A percentile compares a stretch with the other conserved stretches of the same genome.
Evolutionary conservation across 164 flowering plant species (phyloP).

Genomic region (Protea cynaroides): DNA sequence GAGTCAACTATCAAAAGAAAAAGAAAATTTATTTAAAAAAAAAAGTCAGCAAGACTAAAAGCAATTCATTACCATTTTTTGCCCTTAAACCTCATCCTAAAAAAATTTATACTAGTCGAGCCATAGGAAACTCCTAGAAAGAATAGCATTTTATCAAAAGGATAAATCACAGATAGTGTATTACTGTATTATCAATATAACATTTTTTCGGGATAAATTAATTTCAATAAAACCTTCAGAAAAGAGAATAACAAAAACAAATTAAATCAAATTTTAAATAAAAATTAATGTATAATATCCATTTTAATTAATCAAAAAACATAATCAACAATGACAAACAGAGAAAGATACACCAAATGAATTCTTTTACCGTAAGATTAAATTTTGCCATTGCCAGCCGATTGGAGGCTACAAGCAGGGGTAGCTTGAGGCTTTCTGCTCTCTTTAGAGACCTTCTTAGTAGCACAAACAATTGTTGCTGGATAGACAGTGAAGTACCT

Average conservation of each 20-base stretch:
- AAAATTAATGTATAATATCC: neutral
- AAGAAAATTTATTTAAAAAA: too few species aligned
- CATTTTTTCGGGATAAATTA: too few species aligned
- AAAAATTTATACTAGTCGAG: too few species aligned
- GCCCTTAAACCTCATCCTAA: too few species aligned
- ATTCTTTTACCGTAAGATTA: slow-evolving; percentile 48
- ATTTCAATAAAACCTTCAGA: neutral
- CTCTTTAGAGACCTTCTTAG: slow-evolving; percentile 69
- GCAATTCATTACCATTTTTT: too few species aligned
- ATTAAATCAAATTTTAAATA: neutral
- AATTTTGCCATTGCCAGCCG: slow-evolving; percentile 89
- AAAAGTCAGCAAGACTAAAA: too few species aligned
- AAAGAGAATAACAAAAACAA: neutral
- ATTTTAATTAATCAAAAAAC: neutral
- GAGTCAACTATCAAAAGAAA: too few species aligned
- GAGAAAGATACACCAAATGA: neutral
- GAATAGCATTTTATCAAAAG: too few species aligned
- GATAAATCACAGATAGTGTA: too few species aligned
- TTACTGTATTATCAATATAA: too few species aligned
- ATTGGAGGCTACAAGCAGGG: slow-evolving; percentile 71
- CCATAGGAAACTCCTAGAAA: too few species aligned
- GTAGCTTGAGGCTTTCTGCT: slow-evolving; percentile 79
- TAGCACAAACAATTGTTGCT: slow-evolving; percentile 76
- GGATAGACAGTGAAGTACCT: slow-evolving; percentile 61
- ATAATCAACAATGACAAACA: neutral